Base-by-base conservation (phyloP, 1,284 basidiomycete species). In the Sporisorium iseilematis-ciliati region DNA sequence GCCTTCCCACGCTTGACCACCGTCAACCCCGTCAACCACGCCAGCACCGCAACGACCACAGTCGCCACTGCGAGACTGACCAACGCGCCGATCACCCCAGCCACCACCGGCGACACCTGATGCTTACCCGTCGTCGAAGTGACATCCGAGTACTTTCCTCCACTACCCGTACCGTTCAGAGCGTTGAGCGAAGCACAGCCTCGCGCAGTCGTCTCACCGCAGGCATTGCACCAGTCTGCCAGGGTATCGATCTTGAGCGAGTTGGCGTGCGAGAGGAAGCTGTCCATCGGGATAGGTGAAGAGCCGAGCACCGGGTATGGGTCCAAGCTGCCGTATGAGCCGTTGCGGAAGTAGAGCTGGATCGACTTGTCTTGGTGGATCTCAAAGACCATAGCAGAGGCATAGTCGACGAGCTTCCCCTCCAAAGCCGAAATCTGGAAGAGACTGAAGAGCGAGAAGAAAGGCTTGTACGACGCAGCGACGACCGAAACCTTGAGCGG, bases 301-400 rank as follows among this genome's bases (percentile, higher is more conserved):
- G 53, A 43, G 12, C 79, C 80, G 48, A 85, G 85, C 46, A 87
- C 53, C 6, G 79, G 65, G 62, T 82, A 77, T 11, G 79, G 60
- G 0, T 60, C 58, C 51, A 84, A 77, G 26, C 68, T 76, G 33
- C 75, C 81, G 42, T 77, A 76, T 33, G 92, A 91, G 45, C 93
- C 93, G 86, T 95, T 95, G 87, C 90, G 91, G 90, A 94, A 93
- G 86, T 90, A 91, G 88, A 94, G 88, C 79, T 91, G 90, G 82
- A 95, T 86, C 26, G 78, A 79, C 20, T 82, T 60, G 29, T 80
- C 79, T 26, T 75, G 61, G 21, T 75, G 69, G 63, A 95, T 88
- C 87, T 95, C 93, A 75, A 94, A 91, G 48, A 90, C 90, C 52
- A 93, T 85, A 21, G 91, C 91, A 51, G 92, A 91, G 1, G 91